A percentile compares a stretch with the other conserved stretches of the same genome.
Evolutionary conservation across 306 rosid genomes (phyloP).

Genomic region (Mimosa bimucronata): DNA sequence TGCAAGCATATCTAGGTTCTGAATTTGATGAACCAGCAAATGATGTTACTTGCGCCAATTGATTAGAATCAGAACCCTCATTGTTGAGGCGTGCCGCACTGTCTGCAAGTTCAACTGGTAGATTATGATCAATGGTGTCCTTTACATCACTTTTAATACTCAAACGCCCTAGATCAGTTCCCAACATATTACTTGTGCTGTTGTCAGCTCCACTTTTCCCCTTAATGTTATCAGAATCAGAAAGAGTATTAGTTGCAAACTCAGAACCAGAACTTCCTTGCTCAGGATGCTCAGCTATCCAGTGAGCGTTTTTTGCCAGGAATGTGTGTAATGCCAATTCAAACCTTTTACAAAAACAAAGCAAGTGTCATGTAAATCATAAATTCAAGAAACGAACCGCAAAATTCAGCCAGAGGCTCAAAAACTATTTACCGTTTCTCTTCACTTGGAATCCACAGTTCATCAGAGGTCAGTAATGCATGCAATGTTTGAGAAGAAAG

Average conservation of each 20-base stretch:
- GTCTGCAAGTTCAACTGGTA: conserved; percentile 72
- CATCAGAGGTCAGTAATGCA: conserved; percentile 80
- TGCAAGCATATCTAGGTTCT: conserved; percentile 65
- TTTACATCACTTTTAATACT: conserved; percentile 58
- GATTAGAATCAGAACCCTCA: conserved; percentile 56
- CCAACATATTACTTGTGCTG: conserved; percentile 58
- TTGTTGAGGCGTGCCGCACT: conserved; percentile 38
- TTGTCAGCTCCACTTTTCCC: conserved; percentile 56
- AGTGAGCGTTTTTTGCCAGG: conserved; percentile 70
- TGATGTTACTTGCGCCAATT: conserved; percentile 59
- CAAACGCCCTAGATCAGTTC: conserved; percentile 62
- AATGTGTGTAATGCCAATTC: conserved; percentile 78
- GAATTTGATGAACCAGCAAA: conserved; percentile 52
- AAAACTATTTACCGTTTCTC: conserved; percentile 73
- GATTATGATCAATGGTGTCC: conserved; percentile 53
- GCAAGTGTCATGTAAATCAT: conserved; percentile 35
- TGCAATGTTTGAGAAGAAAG: conserved; percentile 91
- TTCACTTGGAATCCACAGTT: conserved; percentile 88
- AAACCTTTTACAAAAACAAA: conserved; percentile 57
- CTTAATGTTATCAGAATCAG: conserved; percentile 56
- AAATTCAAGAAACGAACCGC: conserved; percentile 41
- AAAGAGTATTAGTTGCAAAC: conserved; percentile 50
- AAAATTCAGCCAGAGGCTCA: conserved; percentile 36
- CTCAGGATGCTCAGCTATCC: conserved; percentile 71
- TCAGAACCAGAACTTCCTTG: conserved; percentile 70